These are phyloP conservation scores for Colletotrichum camelliae DNA, from an alignment of 2,329 filamentous ascomycete genomes.

Conservation along the genomic window DNA sequence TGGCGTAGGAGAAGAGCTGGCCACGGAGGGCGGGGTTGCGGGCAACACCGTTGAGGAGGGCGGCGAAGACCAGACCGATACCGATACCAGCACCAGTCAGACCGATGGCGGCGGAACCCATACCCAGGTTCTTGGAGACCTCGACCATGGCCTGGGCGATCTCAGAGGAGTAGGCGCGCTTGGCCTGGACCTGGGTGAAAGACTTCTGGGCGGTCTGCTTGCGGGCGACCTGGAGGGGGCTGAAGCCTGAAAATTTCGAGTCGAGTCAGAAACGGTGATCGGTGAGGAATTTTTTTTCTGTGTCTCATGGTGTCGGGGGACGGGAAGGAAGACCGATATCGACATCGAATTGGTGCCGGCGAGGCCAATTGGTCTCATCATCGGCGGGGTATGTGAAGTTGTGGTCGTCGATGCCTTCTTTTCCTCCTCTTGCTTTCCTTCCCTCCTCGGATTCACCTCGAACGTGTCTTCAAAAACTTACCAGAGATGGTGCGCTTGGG, in stretches of 20 bases:
- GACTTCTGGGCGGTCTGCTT: slow-evolving; percentile 71
- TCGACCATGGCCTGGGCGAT: slow-evolving; percentile 88
- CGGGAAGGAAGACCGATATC: slow-evolving; percentile 6
- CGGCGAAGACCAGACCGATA: slow-evolving; percentile 94
- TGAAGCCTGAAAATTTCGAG: slow-evolving; percentile 51
- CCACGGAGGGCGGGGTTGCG: slow-evolving; percentile 94
- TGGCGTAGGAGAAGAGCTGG: slow-evolving; percentile 95
- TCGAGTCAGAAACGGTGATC: slow-evolving; percentile 33
- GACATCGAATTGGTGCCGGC: slow-evolving; percentile 1
- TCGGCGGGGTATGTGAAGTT: not conserved
- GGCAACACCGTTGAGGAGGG: slow-evolving; percentile 87
- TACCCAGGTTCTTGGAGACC: slow-evolving; percentile 90
- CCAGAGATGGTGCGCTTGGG: slow-evolving; percentile 80
- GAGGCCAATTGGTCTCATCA: slow-evolving; percentile 36
- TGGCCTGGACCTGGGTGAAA: slow-evolving; percentile 62
- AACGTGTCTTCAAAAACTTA: slow-evolving; percentile 49
- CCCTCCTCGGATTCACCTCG: not conserved
- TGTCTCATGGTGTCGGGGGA: not conserved
- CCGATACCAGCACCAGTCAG: slow-evolving; percentile 92
- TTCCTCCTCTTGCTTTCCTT: slow-evolving; percentile 12
- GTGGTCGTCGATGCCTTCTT: not conserved
- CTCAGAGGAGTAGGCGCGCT: slow-evolving; percentile 85
- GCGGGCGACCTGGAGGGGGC: slow-evolving; percentile 75
- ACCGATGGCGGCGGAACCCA: slow-evolving; percentile 89
- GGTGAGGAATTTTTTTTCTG: not conserved